A percentile compares a stretch with the other conserved stretches of the same genome.
Conservation (phyloP, 208 protist species). For the Zelonia costaricensis region DNA sequence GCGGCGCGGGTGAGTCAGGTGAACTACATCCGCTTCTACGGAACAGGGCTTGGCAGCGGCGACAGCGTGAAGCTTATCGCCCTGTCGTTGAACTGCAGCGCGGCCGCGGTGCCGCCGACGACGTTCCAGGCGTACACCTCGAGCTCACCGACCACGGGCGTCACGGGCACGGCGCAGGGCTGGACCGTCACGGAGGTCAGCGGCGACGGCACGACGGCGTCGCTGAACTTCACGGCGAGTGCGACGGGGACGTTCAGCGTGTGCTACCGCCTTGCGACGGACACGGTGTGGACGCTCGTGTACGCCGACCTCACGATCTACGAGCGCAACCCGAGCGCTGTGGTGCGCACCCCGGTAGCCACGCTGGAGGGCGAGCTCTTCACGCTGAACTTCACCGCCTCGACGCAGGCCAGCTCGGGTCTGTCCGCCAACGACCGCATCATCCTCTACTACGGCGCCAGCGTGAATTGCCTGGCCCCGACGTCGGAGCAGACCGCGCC, state of each 20-base stretch:
- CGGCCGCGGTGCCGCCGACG: conserved; percentile 49
- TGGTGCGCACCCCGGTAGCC: conserved; percentile 49
- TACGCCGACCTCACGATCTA: conserved; percentile 72
- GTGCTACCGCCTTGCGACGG: conserved; percentile 77
- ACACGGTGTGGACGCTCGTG: conserved; percentile 90
- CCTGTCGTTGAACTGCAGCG: conserved; percentile 61
- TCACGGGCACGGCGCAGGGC: conserved; percentile 25
- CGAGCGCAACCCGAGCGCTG: conserved; percentile 50
- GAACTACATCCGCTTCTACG: conserved; percentile 65
- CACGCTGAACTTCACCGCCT: conserved; percentile 71
- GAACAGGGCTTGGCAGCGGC: conserved; percentile 42
- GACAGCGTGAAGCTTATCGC: conserved; percentile 83
- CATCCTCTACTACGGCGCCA: conserved; percentile 57
- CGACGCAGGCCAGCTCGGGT: conserved; percentile 6
- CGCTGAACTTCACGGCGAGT: conserved; percentile 67
- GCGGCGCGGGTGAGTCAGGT: conserved; percentile 44
- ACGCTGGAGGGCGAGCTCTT: conserved; percentile 83
- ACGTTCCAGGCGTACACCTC: conserved; percentile 51
- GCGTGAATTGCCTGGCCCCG: conserved; percentile 53
- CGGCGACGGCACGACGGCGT: conserved; percentile 35
- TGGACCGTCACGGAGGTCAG: conserved; percentile 51
- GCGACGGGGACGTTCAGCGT: conserved; percentile 67
- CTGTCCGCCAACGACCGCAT: conserved; percentile 53
- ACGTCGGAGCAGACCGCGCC: conserved; percentile 27
- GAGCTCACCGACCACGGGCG: conserved; percentile 16